Evolutionary conservation across 2,329 filamentous ascomycete genomes (phyloP), one percentile per base, ranked within the genome.

Genomic region (Didymella segeticola): DNA sequence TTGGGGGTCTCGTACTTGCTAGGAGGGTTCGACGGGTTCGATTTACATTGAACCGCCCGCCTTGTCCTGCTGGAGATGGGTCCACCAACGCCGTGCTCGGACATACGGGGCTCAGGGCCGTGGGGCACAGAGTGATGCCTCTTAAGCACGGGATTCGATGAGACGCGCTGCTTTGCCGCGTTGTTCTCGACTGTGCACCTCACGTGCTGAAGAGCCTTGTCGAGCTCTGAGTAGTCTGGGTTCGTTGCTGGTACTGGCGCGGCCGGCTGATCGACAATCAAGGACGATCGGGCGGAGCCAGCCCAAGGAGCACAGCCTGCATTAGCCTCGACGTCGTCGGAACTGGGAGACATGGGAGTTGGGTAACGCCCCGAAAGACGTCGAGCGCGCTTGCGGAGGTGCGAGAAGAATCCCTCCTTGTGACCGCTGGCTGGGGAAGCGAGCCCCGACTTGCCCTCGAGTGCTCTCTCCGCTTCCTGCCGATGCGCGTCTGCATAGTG

Each of bases 351-450:
- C 53, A 89, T 86, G 7, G 91, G 88, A 12, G 87, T 88, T 71
- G 93, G 90, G 70, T 96, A 92, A 52, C 93, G 88, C 39, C 95
- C 95, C 22, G 95, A 99, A 56, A 99, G 88, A 63, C 95, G 85
- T 64, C 95, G 86, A 23, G 96, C 95, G 45, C 93, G 88, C 77
- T 99, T 99, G 51, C 95, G 86, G 7, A 99, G 83, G 72, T 99
- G 95, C 0, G 95, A 98, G 78, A 99, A 99, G 80, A 99, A 99
- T 75, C 95, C 91, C 75, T 99, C 95, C 71, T 96, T 96, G 51
- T 92, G 90, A 15, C 85, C 90, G 66, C 84, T 88, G 0, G 88
- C 86, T 4, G 92, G 91, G 5, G 91, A 95, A 14, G 84, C 86
- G 20, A 93, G 80, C 19, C 88, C 89, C 27, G 83, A 84, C 66